These are phyloP conservation scores for Rhynchospora breviuscula DNA, from an alignment of 176 grass and related monocot genomes.

Conservation along the genomic window DNA sequence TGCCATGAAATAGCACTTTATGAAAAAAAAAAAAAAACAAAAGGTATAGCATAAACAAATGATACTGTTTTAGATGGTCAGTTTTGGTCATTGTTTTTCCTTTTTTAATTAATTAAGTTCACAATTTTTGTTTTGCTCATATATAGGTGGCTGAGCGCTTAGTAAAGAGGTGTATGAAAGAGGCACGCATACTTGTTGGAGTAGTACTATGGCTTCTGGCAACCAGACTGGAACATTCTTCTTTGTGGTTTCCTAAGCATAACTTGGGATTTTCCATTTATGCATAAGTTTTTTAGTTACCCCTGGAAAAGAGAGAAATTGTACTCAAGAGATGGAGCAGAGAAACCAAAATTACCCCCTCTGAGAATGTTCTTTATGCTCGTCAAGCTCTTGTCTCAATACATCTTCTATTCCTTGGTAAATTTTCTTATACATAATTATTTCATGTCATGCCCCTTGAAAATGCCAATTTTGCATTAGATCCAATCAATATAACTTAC, in stretches of 20 bases:
- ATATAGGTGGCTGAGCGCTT: slow-evolving; percentile 67
- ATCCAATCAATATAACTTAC: background rate
- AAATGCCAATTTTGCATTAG: background rate
- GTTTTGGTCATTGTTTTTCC: background rate
- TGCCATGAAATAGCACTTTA: background rate
- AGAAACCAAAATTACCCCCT: slow-evolving; percentile 35
- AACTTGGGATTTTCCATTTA: slow-evolving; percentile 43
- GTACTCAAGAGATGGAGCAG: slow-evolving; percentile 58
- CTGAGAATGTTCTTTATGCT: slow-evolving; percentile 64
- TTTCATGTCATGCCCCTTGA: background rate
- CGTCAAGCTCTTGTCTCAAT: slow-evolving; percentile 56
- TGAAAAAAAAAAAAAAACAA: background rate
- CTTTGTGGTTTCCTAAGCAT: slow-evolving; percentile 55
- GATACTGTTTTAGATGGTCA: background rate
- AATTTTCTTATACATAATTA: background rate
- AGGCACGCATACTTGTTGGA: slow-evolving; percentile 47
- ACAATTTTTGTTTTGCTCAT: background rate
- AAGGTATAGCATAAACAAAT: background rate
- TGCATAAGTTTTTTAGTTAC: slow-evolving; percentile 55
- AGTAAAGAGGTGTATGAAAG: slow-evolving; percentile 43
- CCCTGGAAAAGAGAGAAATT: slow-evolving; percentile 34
- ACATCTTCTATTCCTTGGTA: slow-evolving; percentile 83
- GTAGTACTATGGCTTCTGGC: slow-evolving; percentile 63
- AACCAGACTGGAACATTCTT: slow-evolving; percentile 58
- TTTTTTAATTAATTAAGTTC: background rate